These are phyloP conservation scores for Cyclotella atomus DNA, from an alignment of 108 stramenopile genomes.

Conservation along the genomic window DNA sequence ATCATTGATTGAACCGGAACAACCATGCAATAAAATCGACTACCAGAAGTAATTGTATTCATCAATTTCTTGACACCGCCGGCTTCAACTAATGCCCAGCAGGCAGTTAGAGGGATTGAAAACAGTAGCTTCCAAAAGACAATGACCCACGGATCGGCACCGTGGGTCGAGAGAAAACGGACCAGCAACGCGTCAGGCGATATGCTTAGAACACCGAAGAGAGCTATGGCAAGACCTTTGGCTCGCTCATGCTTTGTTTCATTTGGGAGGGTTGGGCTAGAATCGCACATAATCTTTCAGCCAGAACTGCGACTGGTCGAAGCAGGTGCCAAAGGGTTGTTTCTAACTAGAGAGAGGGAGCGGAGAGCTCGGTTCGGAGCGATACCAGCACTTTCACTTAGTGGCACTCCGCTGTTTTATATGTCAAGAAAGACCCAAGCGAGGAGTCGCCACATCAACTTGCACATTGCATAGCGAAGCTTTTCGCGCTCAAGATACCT, in stretches of 20 bases:
- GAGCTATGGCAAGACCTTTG: conserved; percentile 7
- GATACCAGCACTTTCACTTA: too few species aligned
- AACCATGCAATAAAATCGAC: background rate
- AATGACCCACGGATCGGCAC: conserved; percentile 5
- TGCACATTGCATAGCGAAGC: too few species aligned
- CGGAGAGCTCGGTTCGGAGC: too few species aligned
- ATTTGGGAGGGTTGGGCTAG: too few species aligned
- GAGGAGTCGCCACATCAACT: too few species aligned
- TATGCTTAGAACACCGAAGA: conserved; percentile 17
- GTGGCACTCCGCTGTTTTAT: too few species aligned
- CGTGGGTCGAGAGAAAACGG: conserved; percentile 1
- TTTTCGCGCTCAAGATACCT: too few species aligned
- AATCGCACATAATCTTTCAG: too few species aligned
- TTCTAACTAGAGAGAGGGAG: too few species aligned
- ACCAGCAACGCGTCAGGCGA: conserved; percentile 19
- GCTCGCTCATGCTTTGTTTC: conserved; percentile 14
- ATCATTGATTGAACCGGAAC: background rate
- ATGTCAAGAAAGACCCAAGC: too few species aligned
- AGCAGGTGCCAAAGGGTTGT: too few species aligned
- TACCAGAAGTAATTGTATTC: background rate
- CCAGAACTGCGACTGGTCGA: too few species aligned
- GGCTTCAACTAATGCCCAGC: conserved; percentile 3
- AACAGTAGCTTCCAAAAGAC: conserved; percentile 33
- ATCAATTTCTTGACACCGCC: conserved; percentile 1
- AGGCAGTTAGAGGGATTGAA: background rate